phyloP scores from a whole-genome alignment of 129 eudicot species.

The Arctium minus region DNA sequence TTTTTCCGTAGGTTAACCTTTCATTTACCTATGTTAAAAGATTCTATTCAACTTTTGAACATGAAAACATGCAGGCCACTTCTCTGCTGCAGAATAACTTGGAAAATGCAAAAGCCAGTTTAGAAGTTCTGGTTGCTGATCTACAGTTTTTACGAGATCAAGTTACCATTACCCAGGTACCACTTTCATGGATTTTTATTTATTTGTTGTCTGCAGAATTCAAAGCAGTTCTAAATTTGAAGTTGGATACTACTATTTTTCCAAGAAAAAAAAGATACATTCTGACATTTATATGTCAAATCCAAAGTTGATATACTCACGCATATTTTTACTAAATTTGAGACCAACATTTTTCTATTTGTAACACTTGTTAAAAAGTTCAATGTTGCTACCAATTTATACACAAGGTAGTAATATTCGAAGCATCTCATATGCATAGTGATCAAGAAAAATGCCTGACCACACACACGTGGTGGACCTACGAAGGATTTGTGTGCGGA shows the following conservation, averaged over 20 bases:
- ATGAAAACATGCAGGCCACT: constrained; percentile 54
- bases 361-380: not conserved
- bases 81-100: constrained; percentile 69
- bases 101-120: constrained; percentile 98
- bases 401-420: not conserved
- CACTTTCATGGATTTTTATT: not conserved
- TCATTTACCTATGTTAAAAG: not conserved
- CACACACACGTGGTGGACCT: too few species aligned
- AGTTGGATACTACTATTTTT: not conserved
- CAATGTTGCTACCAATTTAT: not conserved
- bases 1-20: constrained; percentile 8
- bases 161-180: constrained; percentile 92
- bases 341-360: not conserved
- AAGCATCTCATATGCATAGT: too few species aligned
- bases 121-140: constrained; percentile 85
- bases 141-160: constrained; percentile 91
- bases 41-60: not conserved
- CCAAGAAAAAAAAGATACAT: not conserved
- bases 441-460: too few species aligned
- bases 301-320: not conserved
- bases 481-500: too few species aligned
- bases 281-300: not conserved
- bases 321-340: not conserved
- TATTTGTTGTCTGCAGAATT: not conserved
- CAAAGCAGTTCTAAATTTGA: not conserved